phyloP scores from a whole-genome alignment of 2,329 filamentous ascomycete species.

The Fusarium xylarioides region DNA sequence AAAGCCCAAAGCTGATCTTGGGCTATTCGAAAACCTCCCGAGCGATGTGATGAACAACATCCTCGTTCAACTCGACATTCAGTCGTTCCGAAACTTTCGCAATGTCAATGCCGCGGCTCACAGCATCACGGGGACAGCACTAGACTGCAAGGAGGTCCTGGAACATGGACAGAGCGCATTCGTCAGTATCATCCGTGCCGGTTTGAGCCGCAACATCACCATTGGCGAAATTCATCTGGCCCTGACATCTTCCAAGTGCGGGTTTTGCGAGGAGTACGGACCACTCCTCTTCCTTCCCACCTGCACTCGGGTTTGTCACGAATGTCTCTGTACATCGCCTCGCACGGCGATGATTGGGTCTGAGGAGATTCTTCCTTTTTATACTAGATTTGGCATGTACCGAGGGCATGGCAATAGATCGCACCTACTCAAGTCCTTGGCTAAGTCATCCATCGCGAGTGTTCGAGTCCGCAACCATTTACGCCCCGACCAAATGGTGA shows the following conservation, averaged over 20 bases:
- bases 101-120: too few species aligned
- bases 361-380: accelerated
- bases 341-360: background rate
- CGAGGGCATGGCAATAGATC: accelerated
- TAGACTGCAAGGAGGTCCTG: too few species aligned
- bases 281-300: accelerated
- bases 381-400: background rate
- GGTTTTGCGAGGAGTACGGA: accelerated
- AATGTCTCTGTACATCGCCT: background rate
- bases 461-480: accelerated
- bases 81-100: too few species aligned
- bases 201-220: accelerated
- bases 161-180: too few species aligned
- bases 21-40: background rate
- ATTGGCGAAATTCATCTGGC: accelerated
- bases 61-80: too few species aligned
- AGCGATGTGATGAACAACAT: too few species aligned
- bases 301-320: background rate
- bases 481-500: accelerated
- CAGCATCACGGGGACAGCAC: too few species aligned
- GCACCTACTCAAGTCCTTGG: accelerated
- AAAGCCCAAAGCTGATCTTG: background rate
- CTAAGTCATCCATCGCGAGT: accelerated
- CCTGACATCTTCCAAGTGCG: accelerated
- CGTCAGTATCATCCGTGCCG: too few species aligned